These are phyloP conservation scores for Yamadazyma scolyti DNA, from an alignment of 805 yeast genomes.

Conservation along the genomic window DNA sequence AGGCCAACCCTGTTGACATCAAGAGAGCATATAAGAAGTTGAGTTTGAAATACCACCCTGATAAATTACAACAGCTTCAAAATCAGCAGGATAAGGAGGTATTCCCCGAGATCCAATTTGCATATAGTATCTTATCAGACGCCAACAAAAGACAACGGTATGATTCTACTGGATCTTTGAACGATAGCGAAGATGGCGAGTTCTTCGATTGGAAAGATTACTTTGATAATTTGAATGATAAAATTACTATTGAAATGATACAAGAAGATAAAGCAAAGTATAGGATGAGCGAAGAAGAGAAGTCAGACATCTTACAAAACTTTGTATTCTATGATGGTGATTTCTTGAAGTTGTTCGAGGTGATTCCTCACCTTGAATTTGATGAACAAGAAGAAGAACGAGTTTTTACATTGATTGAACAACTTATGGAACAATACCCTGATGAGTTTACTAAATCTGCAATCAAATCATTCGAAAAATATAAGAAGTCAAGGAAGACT, in stretches of 20 bases:
- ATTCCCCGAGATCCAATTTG: slow-evolving; percentile 72
- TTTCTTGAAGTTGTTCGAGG: slow-evolving; percentile 64
- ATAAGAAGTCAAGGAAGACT: slow-evolving; percentile 46
- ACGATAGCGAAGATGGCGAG: slow-evolving; percentile 32
- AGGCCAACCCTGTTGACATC: slow-evolving; percentile 48
- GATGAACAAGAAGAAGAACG: slow-evolving; percentile 58
- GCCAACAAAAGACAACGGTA: slow-evolving; percentile 49
- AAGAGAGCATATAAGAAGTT: slow-evolving; percentile 63
- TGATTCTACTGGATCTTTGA: slow-evolving; percentile 68
- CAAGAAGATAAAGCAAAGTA: slow-evolving; percentile 65
- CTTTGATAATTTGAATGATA: slow-evolving; percentile 44
- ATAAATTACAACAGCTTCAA: slow-evolving; percentile 44
- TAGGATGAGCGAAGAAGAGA: slow-evolving; percentile 59
- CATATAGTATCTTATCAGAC: slow-evolving; percentile 68
- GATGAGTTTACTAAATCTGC: slow-evolving; percentile 31
- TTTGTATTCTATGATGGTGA: slow-evolving; percentile 65
- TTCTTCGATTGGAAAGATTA: slow-evolving; percentile 58
- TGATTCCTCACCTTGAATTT: slow-evolving; percentile 73
- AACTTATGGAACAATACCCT: slow-evolving; percentile 32
- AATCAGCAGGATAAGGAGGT: slow-evolving; percentile 3
- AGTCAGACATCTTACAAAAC: slow-evolving; percentile 56
- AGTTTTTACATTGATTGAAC: slow-evolving; percentile 47
- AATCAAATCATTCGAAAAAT: slow-evolving; percentile 45
- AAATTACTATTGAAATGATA: slow-evolving; percentile 61
- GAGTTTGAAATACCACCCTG: slow-evolving; percentile 68